These are phyloP conservation scores for Yarrowia bubula DNA, from an alignment of 805 yeast species.

Conservation along the genomic window DNA sequence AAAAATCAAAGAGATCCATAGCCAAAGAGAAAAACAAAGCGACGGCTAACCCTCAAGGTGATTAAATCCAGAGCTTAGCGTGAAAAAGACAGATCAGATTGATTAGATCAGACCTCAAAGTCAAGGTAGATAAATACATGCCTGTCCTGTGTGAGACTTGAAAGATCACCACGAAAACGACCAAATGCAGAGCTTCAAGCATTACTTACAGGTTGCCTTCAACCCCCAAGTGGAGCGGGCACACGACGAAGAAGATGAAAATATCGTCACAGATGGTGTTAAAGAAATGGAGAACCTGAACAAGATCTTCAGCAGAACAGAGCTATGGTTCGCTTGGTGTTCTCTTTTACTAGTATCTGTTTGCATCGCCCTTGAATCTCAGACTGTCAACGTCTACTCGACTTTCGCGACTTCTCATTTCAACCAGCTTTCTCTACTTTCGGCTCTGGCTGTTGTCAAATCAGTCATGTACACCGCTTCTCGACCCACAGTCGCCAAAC, in stretches of 20 bases:
- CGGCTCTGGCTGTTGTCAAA: slow-evolving; percentile 44
- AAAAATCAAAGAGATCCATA: not conserved
- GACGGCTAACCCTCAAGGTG: not conserved
- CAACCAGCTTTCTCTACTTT: slow-evolving; percentile 43
- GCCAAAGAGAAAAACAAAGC: not conserved
- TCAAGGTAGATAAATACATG: not conserved
- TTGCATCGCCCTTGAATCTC: slow-evolving; percentile 6
- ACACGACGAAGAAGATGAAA: not conserved
- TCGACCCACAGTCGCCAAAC: slow-evolving; percentile 44
- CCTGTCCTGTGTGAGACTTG: not conserved
- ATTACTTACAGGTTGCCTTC: not conserved
- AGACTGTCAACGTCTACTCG: slow-evolving; percentile 24
- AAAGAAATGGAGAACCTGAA: slow-evolving; percentile 5
- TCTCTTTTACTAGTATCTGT: slow-evolving; percentile 12
- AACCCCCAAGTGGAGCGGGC: not conserved
- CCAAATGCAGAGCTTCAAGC: not conserved
- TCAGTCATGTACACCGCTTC: slow-evolving; percentile 43
- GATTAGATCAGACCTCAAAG: not conserved
- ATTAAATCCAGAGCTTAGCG: not conserved
- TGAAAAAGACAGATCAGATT: not conserved
- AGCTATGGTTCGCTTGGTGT: slow-evolving; percentile 14
- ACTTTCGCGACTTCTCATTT: slow-evolving; percentile 46
- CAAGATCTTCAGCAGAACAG: not conserved
- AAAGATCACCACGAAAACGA: not conserved
- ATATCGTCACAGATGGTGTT: not conserved